Base-by-base conservation (phyloP, 1,139 yeast genomes). In the Yamadazyma membranifaciens region DNA sequence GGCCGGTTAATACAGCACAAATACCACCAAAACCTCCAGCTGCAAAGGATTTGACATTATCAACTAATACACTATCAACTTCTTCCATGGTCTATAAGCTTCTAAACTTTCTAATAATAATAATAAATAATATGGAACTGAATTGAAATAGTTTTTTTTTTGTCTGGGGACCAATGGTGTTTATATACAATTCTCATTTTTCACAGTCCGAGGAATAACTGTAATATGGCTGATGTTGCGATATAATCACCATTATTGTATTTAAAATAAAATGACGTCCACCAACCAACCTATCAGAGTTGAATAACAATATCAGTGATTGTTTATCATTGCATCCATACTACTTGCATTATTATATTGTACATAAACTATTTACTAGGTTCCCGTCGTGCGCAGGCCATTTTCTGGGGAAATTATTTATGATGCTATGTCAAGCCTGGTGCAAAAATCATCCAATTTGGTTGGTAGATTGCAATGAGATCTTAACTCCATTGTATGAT, bases 1-100 rank as follows among this genome's bases (percentile, higher is more conserved):
- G 98, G 33, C 98, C 98, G 0, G 96, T 88, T 36, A 89, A 61
- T 24, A 89, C 96, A 30, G 61, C 64, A 63, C 72, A 72, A 33
- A 72, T 56, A 50, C 78, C 78, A 49, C 78, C 78, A 48, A 72
- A 72, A 2, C 97, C 98, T 36, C 98, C 98, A 9, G 97, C 83
- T 12, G 82, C 83, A 54, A 92, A 81, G 3, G 97, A 87, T 60
- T 91, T 88, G 53, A 85, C 65, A 57, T 73, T 73, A 45, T 70
- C 75, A 12, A 69, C 67, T 49, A 72, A 65, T 39, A 63, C 72
- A 45, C 76, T 72, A 48, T 74, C 80, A 29, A 65, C 73, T 61
- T 71, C 77, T 55, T 72, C 79, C 74, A 68, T 67, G 45, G 7
- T 35, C 31, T 34, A 34, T 34, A 27, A 29, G 26, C 25, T 6